Base-by-base conservation (phyloP, 805 yeast genomes). In the Tetrapisispora taiwanensis region DNA sequence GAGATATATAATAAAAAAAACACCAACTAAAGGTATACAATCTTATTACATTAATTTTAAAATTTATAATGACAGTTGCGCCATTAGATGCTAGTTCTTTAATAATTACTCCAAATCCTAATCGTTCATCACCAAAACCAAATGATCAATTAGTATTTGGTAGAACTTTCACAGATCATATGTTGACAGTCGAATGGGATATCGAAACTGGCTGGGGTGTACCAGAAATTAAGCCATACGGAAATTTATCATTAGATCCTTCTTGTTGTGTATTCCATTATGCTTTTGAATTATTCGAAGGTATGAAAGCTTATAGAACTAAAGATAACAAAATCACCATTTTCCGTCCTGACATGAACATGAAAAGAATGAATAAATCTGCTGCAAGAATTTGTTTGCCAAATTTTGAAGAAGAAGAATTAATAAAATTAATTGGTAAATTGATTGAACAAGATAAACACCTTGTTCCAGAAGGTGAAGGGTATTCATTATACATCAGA, bases 271-370 rank as follows among this genome's bases (percentile, higher is more conserved):
- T 89, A 30, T 79, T 90, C 69, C 98, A 90, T 71, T 90, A 90
- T 59, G 90, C 95, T 4, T 90, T 92, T 60, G 95, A 87, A 66
- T 75, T 90, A 48, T 92, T 90, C 54, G 98, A 90, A 71, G 98
- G 98, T 52, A 72, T 90, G 70, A 90, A 90, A 72, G 97, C 97
- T 13, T 90, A 89, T 74, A 68, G 72, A 52, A 79, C 77, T 45
- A 55, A 67, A 24, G 68, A 80, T 39, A 84, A 82, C 49, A 65
- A 80, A 49, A 66, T 88, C 60, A 76, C 95, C 58, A 72, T 90
- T 62, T 90, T 90, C 75, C 79, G 98, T 66, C 85, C 95, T 36
- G 85, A 87, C 64, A 84, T 74, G 75, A 90, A 90, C 73, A 86
- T 90, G 95, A 75, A 60, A 37, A 79, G 97, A 69, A 80, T 90